Base-by-base conservation (phyloP, 768 basidiomycete genomes). In the Mycena epipterygia region DNA sequence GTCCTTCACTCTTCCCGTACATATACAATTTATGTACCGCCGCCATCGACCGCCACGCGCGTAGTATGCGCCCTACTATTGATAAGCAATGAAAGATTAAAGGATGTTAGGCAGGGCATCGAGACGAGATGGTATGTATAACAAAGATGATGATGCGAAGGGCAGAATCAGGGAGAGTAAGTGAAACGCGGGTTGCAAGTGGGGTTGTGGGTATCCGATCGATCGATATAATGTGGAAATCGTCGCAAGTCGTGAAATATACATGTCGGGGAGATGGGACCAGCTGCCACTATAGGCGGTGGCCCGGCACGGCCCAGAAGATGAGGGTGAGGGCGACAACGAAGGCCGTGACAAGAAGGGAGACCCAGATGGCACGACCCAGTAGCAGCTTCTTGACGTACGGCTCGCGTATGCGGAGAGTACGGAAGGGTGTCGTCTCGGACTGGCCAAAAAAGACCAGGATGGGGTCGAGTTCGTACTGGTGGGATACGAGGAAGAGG, bases 371-470 rank as follows among this genome's bases (percentile, higher is more conserved):
- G 11, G 97, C 95, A 37, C 98, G 92, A 13, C 95, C 94, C 21
- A 95, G 78, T 11, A 99, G 87, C 17, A 99, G 86, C 80, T 95
- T 97, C 82, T 89, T 91, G 74, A 99, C 97, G 79, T 98, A 99
- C 30, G 94, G 93, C 81, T 99, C 97, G 61, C 93, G 91, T 64
- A 99, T 96, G 48, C 87, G 88, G 61, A 99, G 92, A 7, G 95
- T 95, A 65, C 94, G 91, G 90, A 99, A 99, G 2, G 97, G 97
- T 14, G 96, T 98, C 44, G 97, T 98, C 80, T 99, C 98, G 49
- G 96, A 97, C 80, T 95, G 94, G 69, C 91, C 91, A 76, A 98
- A 83, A 84, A 99, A 95, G 73, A 98, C 94, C 73, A 99, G 91
- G 76, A 99, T 85, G 14, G 98, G 98, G 79, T 98, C 97, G 60